Evolutionary conservation across 2,329 filamentous ascomycete species (phyloP).

Genomic region (Setomelanomma holmii): DNA sequence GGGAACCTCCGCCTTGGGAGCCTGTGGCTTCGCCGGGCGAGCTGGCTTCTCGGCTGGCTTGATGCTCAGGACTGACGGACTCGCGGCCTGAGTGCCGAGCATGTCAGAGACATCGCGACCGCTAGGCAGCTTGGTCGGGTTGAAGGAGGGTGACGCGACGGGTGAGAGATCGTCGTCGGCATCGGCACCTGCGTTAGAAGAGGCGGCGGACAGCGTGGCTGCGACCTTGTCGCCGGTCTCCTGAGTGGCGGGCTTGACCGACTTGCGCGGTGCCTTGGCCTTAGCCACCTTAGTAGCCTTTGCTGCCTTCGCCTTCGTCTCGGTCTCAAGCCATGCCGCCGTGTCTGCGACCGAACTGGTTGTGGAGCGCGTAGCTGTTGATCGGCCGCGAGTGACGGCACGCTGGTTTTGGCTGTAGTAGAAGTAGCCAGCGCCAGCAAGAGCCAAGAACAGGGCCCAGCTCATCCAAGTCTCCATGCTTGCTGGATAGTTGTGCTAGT

Average conservation of each 20-base stretch:
- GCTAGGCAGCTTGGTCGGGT: slow-evolving; percentile 55
- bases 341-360: slow-evolving; percentile 28
- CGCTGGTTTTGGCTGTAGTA: slow-evolving; percentile 38
- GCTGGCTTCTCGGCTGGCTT: slow-evolving; percentile 68
- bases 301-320: slow-evolving; percentile 34
- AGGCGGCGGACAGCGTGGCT: slow-evolving; percentile 48
- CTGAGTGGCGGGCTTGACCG: slow-evolving; percentile 44
- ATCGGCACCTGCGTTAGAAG: slow-evolving; percentile 76
- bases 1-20: slow-evolving; percentile 59
- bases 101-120: slow-evolving; percentile 84
- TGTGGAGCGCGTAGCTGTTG: slow-evolving; percentile 29
- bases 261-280: slow-evolving; percentile 43
- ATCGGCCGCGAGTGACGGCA: slow-evolving; percentile 34
- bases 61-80: slow-evolving; percentile 78
- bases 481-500: slow-evolving; percentile 1
- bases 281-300: slow-evolving; percentile 31
- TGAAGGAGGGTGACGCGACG: slow-evolving; percentile 68
- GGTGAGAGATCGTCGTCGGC: slow-evolving; percentile 83
- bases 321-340: slow-evolving; percentile 35
- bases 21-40: slow-evolving; percentile 67
- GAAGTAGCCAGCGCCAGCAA: slow-evolving; percentile 34
- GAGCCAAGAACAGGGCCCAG: slow-evolving; percentile 42
- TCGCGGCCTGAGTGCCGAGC: slow-evolving; percentile 75
- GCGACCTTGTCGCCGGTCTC: slow-evolving; percentile 43
- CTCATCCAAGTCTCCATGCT: slow-evolving; percentile 44